Base-by-base conservation (phyloP, 2,329 filamentous ascomycete genomes). In the Hirsutella rhossiliensis region DNA sequence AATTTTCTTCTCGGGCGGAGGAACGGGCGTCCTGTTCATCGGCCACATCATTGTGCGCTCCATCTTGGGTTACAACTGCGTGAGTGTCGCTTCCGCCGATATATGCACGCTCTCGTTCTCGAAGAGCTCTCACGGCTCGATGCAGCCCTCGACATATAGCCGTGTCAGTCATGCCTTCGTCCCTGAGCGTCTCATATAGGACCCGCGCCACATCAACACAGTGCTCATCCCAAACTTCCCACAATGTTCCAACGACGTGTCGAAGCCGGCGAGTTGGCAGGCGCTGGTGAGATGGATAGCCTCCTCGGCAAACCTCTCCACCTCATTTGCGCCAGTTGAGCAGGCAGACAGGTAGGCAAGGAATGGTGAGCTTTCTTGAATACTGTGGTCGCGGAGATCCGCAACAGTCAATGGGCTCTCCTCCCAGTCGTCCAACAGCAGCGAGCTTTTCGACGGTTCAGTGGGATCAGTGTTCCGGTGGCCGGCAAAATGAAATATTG, bases 171-270 rank as follows among this genome's bases (percentile, higher is more conserved):
- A 49, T 30, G 7, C 45, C 47, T 18, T 40, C 38, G 0, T 43
- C 43, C 13, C 38, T 4, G 12, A n/a, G n/a, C n/a, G n/a, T n/a
- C n/a, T n/a, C n/a, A n/a, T n/a, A n/a, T n/a, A n/a, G n/a, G n/a
- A n/a, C 38, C 37, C 43, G 55, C 1, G 62, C 59, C 23, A 62
- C 46, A 3, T 61, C 53, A 1, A 62, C 52, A 43, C 56, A 63
- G 2, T 46, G 11, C n/a, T 46, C 40, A 43, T 70, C 64, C 5
- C 52, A 46, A 0, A 65, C 60, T 5, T 59, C 48, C 67, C 64
- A 70, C 0, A 68, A 50, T 0, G 63, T 63, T 0, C 66, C 65
- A 39, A 71, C 50, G 5, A 68, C 64, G 45, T 67, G 62, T 0
- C 52, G 56, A 67, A 67, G 1, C 64, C 63, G 0, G 59, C 61